Percentiles rank a stretch among this genome's conserved stretches.
Evolutionary conservation across 2,329 filamentous ascomycete genomes (phyloP).

Genomic region (Bipolaris gigantea): DNA sequence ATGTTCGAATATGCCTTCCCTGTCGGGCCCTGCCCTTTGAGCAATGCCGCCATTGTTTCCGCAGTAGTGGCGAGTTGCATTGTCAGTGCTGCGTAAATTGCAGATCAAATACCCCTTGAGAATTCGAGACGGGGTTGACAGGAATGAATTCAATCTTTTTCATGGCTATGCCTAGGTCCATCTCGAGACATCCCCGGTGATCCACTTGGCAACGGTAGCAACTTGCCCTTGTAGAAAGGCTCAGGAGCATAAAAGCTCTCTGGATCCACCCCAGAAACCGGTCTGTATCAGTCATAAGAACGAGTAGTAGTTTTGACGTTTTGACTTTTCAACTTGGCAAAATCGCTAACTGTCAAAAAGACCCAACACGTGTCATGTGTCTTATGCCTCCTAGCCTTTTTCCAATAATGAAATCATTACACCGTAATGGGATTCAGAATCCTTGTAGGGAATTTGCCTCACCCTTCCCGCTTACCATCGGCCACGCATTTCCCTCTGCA

Average conservation of each 20-base stretch:
- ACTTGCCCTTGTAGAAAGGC: neutral
- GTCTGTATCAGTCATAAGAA: neutral
- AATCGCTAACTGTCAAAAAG: neutral
- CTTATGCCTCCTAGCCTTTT: constrained; percentile 4
- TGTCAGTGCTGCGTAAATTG: constrained; percentile 7
- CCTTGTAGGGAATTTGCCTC: too few relatives aligned
- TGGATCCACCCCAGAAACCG: neutral
- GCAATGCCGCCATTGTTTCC: constrained; percentile 3
- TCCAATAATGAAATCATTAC: neutral
- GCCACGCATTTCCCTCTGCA: constrained; percentile 9
- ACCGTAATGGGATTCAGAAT: neutral
- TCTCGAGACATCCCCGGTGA: constrained; percentile 8
- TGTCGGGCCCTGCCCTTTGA: constrained; percentile 11
- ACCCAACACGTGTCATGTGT: neutral
- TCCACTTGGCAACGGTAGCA: neutral
- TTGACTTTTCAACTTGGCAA: constrained; percentile 2
- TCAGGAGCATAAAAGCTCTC: too few relatives aligned
- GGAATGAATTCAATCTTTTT: accelerated
- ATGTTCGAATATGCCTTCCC: constrained; percentile 15
- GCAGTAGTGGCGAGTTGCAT: constrained; percentile 7
- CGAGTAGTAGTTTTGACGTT: neutral
- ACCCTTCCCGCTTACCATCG: too few relatives aligned
- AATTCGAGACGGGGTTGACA: neutral
- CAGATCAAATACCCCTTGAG: neutral
- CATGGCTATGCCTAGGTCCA: neutral